phyloP scores from a whole-genome alignment of 169 alveolate species.

The Amoebophrya sp. region DNA sequence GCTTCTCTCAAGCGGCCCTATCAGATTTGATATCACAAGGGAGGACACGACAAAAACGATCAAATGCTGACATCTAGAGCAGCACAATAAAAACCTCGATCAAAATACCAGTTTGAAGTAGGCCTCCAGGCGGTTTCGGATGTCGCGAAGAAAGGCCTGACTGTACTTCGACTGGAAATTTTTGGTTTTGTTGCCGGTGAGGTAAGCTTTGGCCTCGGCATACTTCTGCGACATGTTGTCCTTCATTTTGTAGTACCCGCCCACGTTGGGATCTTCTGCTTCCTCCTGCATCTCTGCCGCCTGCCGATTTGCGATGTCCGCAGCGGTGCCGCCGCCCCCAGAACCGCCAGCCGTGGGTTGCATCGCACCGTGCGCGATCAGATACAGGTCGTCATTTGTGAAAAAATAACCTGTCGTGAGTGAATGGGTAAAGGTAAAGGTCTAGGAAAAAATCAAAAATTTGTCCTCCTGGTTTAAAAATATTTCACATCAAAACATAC shows the following conservation, averaged over 20 bases:
- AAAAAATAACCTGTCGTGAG: constrained; percentile 69
- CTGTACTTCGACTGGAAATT: background rate
- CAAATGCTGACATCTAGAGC: too few relatives aligned
- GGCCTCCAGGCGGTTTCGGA: background rate
- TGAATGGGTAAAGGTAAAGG: too few relatives aligned
- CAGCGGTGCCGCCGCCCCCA: background rate
- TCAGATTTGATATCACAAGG: background rate
- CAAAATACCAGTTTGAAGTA: background rate
- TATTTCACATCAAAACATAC: too few relatives aligned
- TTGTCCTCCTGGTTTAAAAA: too few relatives aligned
- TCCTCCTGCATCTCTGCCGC: background rate
- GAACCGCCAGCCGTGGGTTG: background rate
- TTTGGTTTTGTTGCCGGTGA: background rate
- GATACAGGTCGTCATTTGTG: constrained; percentile 86
- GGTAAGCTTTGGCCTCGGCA: background rate
- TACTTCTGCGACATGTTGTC: background rate
- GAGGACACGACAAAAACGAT: background rate
- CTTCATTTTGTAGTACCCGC: background rate
- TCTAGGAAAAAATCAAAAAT: too few relatives aligned
- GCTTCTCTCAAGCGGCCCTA: too few relatives aligned
- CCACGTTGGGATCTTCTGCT: background rate
- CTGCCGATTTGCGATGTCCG: background rate
- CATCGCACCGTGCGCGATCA: constrained; percentile 66
- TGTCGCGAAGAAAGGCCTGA: background rate
- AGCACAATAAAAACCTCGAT: too few relatives aligned